Evolutionary conservation across 2,329 filamentous ascomycete species (phyloP), one percentile per base, ranked within the genome.

Genomic region (Sporothrix pallida): DNA sequence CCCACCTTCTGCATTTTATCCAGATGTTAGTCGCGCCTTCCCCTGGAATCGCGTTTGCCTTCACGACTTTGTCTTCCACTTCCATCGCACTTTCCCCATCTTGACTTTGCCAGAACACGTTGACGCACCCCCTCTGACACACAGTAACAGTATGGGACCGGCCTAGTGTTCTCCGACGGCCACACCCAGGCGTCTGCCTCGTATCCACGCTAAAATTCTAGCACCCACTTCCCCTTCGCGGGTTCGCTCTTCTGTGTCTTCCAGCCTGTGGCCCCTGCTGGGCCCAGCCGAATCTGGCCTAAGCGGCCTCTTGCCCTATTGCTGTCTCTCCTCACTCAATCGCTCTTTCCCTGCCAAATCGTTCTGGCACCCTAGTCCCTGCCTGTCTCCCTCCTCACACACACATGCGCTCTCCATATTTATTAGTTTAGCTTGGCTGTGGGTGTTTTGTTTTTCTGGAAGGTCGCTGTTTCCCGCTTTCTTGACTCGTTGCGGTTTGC

Each of bases 171-270:
- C 63, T 52, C 62, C 26, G 69, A 48, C 10, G 42, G 23, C 37
- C 54, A 62, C 17, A 20, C 62, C 65, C 52, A 70, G 42, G 37
- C 69, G 62, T 52, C 56, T 63, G 60, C 73, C 62, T 71, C 69
- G 68, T 72, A 62, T 72, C 69, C 58, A 52, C 48, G 73, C 73
- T 74, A 74, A 46, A 3, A 67, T 13, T 65, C 46, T 58, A 48
- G 58, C 68, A 12, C 50, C 12, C 3, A 60, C 46, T 15, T 31
- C 48, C 17, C 60, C 68, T 73, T 44, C 67, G 23, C 60, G 26
- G 37, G 44, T 60, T 58, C 23, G 23, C 62, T 23, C 63, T 67
- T 67, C 44, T 67, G 23, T 37, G 67, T 70, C 67, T 70, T 52
- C 48, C 37, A 54, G 48, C 67, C 15, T 17, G 67, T 37, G 46